Evolutionary conservation across 768 basidiomycete genomes (phyloP).

Genomic region (Stropharia rugosoannulata): DNA sequence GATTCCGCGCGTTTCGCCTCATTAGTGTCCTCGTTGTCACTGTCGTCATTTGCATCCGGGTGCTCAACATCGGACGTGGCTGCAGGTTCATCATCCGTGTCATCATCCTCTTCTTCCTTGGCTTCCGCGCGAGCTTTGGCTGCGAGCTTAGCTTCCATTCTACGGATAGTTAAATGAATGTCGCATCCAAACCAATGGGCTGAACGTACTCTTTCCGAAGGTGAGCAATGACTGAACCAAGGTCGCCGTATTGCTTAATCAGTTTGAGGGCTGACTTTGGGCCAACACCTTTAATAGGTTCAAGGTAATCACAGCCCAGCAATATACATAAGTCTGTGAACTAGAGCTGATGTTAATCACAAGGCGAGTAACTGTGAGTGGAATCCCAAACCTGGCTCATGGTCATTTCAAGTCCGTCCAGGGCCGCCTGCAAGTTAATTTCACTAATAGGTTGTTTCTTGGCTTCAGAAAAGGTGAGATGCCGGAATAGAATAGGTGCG

Average conservation of each 20-base stretch:
- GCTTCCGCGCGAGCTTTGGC: slow-evolving; percentile 23
- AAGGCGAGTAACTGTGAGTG: not conserved
- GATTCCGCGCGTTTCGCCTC: slow-evolving; percentile 20
- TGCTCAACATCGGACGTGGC: slow-evolving; percentile 47
- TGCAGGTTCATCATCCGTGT: slow-evolving; percentile 36
- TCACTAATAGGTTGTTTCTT: slow-evolving; percentile 96
- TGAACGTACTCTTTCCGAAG: slow-evolving; percentile 68
- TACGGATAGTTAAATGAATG: slow-evolving; percentile 18
- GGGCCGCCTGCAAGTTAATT: slow-evolving; percentile 76
- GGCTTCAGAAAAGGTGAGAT: slow-evolving; percentile 97
- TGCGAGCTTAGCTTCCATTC: slow-evolving; percentile 44
- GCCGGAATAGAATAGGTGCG: slow-evolving; percentile 88
- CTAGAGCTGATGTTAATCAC: slow-evolving; percentile 37
- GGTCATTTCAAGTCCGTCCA: slow-evolving; percentile 88
- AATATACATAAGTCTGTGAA: slow-evolving; percentile 97
- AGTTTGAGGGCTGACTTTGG: slow-evolving; percentile 95
- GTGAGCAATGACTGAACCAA: slow-evolving; percentile 74
- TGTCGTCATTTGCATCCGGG: slow-evolving; percentile 28
- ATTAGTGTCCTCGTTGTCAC: slow-evolving; percentile 27
- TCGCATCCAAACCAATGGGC: not conserved
- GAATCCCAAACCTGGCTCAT: slow-evolving; percentile 73
- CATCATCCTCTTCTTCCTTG: slow-evolving; percentile 29
- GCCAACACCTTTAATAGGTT: slow-evolving; percentile 96
- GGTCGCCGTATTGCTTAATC: slow-evolving; percentile 74
- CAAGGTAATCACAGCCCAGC: slow-evolving; percentile 97